Base-by-base conservation (phyloP, 208 protist species). In the Leptomonas pyrrhocoris region DNA sequence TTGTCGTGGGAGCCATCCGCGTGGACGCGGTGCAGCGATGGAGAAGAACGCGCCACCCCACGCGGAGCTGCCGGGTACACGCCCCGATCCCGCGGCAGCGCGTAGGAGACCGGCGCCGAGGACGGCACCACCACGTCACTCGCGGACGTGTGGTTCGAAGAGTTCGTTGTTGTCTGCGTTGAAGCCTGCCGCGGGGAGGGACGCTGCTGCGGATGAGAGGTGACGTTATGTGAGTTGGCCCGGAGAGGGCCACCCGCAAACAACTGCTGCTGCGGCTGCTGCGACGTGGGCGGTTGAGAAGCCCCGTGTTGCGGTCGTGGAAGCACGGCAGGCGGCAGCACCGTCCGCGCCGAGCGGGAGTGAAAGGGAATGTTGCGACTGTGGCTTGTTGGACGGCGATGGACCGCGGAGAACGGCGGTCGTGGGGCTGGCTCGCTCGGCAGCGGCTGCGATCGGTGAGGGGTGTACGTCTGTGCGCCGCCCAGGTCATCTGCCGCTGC, bases 301-400 rank as follows among this genome's bases (percentile, higher is more conserved):
- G 50, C 25, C 7, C 60, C 68, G n/a, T 60, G 59, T 31, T 60
- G 60, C 49, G 34, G 46, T 8, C 70, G 54, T 15, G 43, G 69
- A 13, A 68, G 34, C 23, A 55, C n/a, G n/a, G 54, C 42, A 0
- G 45, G 38, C 31, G 58, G 34, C 59, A 53, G 43, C 13, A 34
- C 27, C 28, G 45, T 43, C 49, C 45, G 51, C 12, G 23, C 6
- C n/a, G 50, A 36, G 40, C 56, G 38, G 27, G 50, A 34, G 55
- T 69, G 70, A 42, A 50, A 69, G 0, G 62, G 70, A 2, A 70
- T 62, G 45, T 57, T 64, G 46, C 55, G 70, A 23, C 42, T 69
- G 70, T 59, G 54, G 27, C 27, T 51, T 6, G 23, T 18, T 9
- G 23, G 31, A 16, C 38, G 53, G 40, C 50, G 46, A 8, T 16